A percentile compares a stretch with the other conserved stretches of the same genome.
These are phyloP conservation scores for Ilex asprella DNA, from an alignment of 257 asterid genomes.

Conservation along the genomic window DNA sequence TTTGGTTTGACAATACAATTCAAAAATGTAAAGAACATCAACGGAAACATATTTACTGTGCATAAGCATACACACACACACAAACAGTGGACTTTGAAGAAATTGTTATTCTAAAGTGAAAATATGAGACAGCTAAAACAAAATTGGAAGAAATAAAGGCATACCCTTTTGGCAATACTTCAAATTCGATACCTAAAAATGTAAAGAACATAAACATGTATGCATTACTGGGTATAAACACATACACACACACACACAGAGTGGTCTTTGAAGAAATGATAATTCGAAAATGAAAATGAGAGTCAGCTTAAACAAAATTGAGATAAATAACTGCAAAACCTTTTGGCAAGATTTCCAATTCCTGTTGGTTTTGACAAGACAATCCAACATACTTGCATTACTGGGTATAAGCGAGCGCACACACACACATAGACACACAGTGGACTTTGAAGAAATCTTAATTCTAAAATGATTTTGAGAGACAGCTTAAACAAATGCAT, in stretches of 20 bases:
- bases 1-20: constrained; percentile 54
- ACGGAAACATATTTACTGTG: too few relatives aligned
- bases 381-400: constrained; percentile 25
- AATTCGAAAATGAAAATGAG: not conserved
- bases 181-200: constrained; percentile 48
- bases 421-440: too few relatives aligned
- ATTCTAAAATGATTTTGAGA: not conserved
- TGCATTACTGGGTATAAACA: too few relatives aligned
- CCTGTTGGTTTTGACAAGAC: constrained; percentile 48
- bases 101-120: not conserved
- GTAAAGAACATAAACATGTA: too few relatives aligned
- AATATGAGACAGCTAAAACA: not conserved
- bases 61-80: too few relatives aligned
- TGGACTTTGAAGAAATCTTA: not conserved
- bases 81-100: too few relatives aligned
- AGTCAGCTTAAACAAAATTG: constrained; percentile 15
- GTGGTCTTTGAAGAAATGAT: not conserved
- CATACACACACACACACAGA: too few relatives aligned
- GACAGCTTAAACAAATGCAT: constrained; percentile 1
- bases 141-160: not conserved
- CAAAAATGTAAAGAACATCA: not conserved
- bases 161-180: constrained; percentile 67
- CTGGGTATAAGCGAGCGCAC: too few relatives aligned
- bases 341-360: constrained; percentile 75
- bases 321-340: constrained; percentile 23